A percentile compares a stretch with the other conserved stretches of the same genome.
phyloP scores from a whole-genome alignment of 768 basidiomycete genomes.

The Amanita polypyramis region DNA sequence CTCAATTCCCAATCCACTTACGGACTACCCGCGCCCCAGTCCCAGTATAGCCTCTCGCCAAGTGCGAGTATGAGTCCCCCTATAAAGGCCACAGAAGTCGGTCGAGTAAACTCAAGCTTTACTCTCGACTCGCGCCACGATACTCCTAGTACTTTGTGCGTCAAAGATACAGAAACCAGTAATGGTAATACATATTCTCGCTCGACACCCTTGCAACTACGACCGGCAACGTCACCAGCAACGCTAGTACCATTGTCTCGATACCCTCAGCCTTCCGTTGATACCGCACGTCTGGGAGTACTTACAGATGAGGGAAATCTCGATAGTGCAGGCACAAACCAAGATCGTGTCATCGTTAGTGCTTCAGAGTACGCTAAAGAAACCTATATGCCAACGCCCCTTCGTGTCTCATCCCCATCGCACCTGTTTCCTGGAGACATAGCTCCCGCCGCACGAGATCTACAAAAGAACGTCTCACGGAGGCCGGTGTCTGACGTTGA shows the following conservation, averaged over 20 bases:
- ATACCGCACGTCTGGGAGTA: not conserved
- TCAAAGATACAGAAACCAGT: not conserved
- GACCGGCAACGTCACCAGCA: not conserved
- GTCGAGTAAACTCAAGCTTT: conserved; percentile 1
- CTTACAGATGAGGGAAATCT: not conserved
- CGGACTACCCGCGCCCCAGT: not conserved
- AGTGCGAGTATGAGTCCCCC: not conserved
- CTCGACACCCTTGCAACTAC: not conserved
- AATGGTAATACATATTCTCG: conserved; percentile 3
- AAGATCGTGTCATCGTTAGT: not conserved
- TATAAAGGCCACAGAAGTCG: not conserved
- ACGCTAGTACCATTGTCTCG: not conserved
- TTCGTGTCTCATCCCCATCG: not conserved
- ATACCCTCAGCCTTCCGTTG: not conserved
- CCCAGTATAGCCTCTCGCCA: not conserved
- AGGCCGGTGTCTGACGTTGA: not conserved
- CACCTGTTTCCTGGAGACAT: not conserved
- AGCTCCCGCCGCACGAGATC: not conserved
- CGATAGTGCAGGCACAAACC: not conserved
- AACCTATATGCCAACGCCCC: not conserved
- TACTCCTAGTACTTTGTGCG: not conserved
- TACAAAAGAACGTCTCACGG: not conserved
- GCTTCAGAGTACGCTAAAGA: not conserved
- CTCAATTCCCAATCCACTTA: not conserved
- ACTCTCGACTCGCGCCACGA: not conserved